Evolutionary conservation across 768 basidiomycete species (phyloP).

Genomic region (Lactarius psammicola): DNA sequence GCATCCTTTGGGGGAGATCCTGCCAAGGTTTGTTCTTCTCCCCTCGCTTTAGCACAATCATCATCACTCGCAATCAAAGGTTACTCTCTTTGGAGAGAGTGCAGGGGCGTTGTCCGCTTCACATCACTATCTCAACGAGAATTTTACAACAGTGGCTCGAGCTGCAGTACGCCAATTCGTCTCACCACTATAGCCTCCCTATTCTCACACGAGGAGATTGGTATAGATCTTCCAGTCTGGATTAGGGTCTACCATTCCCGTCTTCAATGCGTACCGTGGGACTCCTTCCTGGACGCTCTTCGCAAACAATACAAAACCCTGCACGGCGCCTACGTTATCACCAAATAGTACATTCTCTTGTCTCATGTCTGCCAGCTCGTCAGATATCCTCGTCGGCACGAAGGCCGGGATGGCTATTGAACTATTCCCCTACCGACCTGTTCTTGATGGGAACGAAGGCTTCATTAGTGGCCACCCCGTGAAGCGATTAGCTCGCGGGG

Average conservation of each 20-base stretch:
- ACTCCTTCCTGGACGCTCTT: slow-evolving; percentile 42
- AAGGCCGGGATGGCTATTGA: slow-evolving; percentile 33
- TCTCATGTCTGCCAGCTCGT: slow-evolving; percentile 26
- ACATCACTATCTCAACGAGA: slow-evolving; percentile 35
- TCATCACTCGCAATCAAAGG: slow-evolving; percentile 25
- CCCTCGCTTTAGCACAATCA: not conserved
- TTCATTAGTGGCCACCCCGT: slow-evolving; percentile 43
- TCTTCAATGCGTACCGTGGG: slow-evolving; percentile 36
- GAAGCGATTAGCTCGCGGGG: slow-evolving; percentile 34
- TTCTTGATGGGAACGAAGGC: slow-evolving; percentile 44
- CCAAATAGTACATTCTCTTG: slow-evolving; percentile 40
- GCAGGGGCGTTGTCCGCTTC: slow-evolving; percentile 41
- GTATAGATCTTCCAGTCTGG: slow-evolving; percentile 48
- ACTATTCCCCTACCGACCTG: slow-evolving; percentile 39
- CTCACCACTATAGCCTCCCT: not conserved
- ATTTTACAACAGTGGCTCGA: slow-evolving; percentile 30
- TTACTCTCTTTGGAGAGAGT: slow-evolving; percentile 42
- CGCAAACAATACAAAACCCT: slow-evolving; percentile 39
- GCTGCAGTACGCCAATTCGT: slow-evolving; percentile 28
- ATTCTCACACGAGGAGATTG: not conserved
- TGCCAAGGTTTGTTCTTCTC: slow-evolving; percentile 20
- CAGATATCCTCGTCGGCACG: slow-evolving; percentile 26
- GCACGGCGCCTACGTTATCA: slow-evolving; percentile 29
- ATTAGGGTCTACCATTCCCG: slow-evolving; percentile 35
- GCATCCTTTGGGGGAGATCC: slow-evolving; percentile 36